Evolutionary conservation across 2,329 filamentous ascomycete species (phyloP), one percentile per base, ranked within the genome.

Genomic region (Arthrobotrys entomopaga): DNA sequence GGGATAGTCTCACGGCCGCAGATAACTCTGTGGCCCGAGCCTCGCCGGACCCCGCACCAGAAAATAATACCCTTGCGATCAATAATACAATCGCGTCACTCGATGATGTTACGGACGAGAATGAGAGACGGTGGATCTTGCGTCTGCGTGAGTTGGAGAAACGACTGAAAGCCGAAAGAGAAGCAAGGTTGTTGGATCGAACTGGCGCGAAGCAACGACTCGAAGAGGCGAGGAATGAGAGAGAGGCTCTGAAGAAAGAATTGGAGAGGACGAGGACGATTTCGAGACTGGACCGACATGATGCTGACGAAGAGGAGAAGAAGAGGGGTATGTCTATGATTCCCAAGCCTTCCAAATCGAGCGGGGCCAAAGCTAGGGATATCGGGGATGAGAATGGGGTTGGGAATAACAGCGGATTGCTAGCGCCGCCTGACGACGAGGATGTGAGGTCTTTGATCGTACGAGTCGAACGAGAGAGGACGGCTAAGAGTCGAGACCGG

Each of bases 111-210:
- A 60, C 59, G 15, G 79, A 78, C 1, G 79, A 80, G 57, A 83
- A 84, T 43, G 90, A 94, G 78, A 89, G 91, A 77, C 88, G 90
- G 77, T 97, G 92, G 92, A 88, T 96, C 77, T 87, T 96, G 76
- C 85, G 95, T 5, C 84, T 98, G 38, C 88, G 92, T 67, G 93
- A 98, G 80, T 84, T 98, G 77, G 95, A 99, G 84, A 87, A 90
- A 77, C 88, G 96, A 78, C 84, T 99, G 16, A 96, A 97, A 81
- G 89, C 91, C 52, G 95, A 99, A 83, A 85, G 95, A 13, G 95
- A 98, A 81, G 93, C 89, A 0, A 84, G 95, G 50, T 84, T 96
- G 61, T 84, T 96, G 69, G 95, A 99, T 82, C 88, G 95, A 2
- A 90, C 87, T 54, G 93, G 92, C 22, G 94, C 94, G 26, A 84